Evolutionary conservation across 192 early-diverging fungal species (phyloP).

Genomic region (Linderina pennispora): DNA sequence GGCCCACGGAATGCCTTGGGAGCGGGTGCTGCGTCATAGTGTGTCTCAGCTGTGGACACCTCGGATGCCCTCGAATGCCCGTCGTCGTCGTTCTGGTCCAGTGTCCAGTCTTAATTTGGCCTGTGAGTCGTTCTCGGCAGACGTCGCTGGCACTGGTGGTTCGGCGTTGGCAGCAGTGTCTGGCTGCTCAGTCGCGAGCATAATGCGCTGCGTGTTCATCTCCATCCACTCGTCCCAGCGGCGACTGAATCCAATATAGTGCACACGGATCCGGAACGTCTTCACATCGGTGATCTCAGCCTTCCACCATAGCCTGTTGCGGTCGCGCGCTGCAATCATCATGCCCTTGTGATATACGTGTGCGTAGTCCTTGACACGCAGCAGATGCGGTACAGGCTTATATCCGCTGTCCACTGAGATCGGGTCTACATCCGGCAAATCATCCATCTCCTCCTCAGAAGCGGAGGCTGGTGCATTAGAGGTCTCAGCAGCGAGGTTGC

Average conservation of each 20-base stretch:
- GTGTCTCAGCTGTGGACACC: no score
- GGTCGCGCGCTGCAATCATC: conserved; percentile 53
- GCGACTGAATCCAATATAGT: conserved; percentile 50
- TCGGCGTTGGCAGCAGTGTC: neutral
- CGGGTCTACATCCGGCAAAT: conserved; percentile 19
- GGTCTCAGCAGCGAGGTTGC: neutral
- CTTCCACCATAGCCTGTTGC: conserved; percentile 54
- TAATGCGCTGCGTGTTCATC: conserved; percentile 58
- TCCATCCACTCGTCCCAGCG: conserved; percentile 63
- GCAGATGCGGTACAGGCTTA: conserved; percentile 27
- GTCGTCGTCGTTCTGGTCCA: no score
- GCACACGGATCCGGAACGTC: conserved; percentile 53
- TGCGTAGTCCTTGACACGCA: conserved; percentile 44
- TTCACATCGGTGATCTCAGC: conserved; percentile 53
- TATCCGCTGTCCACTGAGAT: conserved; percentile 35
- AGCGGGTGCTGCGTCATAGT: no score
- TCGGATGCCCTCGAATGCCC: no score
- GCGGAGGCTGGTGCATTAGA: no score
- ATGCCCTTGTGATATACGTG: conserved; percentile 28
- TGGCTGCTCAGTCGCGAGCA: conserved; percentile 16
- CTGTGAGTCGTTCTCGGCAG: no score
- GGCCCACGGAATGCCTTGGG: no score
- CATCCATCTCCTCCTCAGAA: conserved; percentile 11
- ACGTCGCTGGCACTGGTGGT: no score
- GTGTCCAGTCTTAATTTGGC: no score